Evolutionary conservation across 176 grass and related monocot species (phyloP).

Genomic region (Ensete glaucum): DNA sequence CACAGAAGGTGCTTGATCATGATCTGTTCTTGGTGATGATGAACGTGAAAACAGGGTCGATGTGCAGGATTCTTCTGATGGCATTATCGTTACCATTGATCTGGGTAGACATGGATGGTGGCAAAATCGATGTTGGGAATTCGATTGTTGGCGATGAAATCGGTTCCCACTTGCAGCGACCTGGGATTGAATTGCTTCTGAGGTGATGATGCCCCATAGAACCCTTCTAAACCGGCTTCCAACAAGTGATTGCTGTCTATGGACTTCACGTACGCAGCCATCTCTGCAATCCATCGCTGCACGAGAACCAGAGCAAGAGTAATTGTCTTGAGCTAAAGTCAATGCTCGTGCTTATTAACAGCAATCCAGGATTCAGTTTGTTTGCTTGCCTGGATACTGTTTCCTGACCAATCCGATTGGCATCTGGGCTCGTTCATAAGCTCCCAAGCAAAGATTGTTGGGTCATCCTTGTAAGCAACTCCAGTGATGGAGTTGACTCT

Average conservation of each 20-base stretch:
- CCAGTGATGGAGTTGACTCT: conserved; percentile 65
- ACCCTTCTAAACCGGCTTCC: conserved; percentile 82
- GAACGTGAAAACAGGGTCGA: background rate
- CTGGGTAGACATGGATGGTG: conserved; percentile 85
- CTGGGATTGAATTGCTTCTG: conserved; percentile 41
- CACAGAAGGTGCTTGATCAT: background rate
- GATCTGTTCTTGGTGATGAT: background rate
- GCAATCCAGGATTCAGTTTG: no score
- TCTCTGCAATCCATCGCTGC: conserved; percentile 81
- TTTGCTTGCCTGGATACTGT: conserved; percentile 36
- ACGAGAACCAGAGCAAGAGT: background rate
- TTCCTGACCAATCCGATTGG: conserved; percentile 60
- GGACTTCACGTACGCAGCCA: conserved; percentile 80
- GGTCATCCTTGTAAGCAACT: conserved; percentile 84
- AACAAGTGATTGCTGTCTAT: conserved; percentile 79
- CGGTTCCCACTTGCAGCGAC: conserved; percentile 48
- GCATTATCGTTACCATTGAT: conserved; percentile 49
- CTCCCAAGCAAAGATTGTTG: conserved; percentile 90
- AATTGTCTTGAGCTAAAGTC: background rate
- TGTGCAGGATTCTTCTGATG: background rate
- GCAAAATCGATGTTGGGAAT: conserved; percentile 70
- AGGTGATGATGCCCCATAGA: conserved; percentile 47
- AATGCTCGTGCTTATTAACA: no score
- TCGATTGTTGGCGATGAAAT: conserved; percentile 87
- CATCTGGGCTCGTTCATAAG: conserved; percentile 97